Conservation (phyloP, 768 basidiomycete genomes). For the Naematelia aurantialba region DNA sequence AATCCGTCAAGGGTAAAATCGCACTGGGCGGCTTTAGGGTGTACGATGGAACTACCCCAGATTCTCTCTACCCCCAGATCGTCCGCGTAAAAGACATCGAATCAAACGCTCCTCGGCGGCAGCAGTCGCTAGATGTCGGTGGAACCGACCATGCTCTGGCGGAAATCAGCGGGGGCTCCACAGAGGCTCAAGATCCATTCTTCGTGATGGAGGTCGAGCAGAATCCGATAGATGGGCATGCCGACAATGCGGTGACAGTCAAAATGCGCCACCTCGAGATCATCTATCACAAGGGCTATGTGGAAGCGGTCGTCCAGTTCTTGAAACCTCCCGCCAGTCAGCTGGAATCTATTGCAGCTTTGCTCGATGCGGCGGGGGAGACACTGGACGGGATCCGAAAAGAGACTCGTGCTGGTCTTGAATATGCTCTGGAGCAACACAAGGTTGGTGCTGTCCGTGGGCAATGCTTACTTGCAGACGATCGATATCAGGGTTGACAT, state of each 20-base stretch:
- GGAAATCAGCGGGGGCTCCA: constrained; percentile 40
- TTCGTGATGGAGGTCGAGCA: constrained; percentile 88
- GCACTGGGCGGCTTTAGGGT: constrained; percentile 82
- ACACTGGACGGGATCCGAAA: constrained; percentile 89
- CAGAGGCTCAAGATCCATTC: constrained; percentile 58
- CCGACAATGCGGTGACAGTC: constrained; percentile 83
- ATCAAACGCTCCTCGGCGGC: constrained; percentile 16
- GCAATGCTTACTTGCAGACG: constrained; percentile 53
- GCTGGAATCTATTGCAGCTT: constrained; percentile 87
- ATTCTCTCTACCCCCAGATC: constrained; percentile 81
- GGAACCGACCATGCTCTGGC: constrained; percentile 20
- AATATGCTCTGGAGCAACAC: constrained; percentile 86
- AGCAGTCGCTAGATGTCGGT: constrained; percentile 32
- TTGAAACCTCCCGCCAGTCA: constrained; percentile 92
- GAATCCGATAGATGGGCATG: constrained; percentile 83
- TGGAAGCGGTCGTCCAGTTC: constrained; percentile 86
- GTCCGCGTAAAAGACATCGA: constrained; percentile 69
- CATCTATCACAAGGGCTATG: constrained; percentile 88
- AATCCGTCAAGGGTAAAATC: constrained; percentile 78
- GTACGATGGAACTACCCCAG: constrained; percentile 80
- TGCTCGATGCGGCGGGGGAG: constrained; percentile 84
- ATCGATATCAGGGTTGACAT: constrained; percentile 94
- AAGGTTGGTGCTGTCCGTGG: constrained; percentile 52
- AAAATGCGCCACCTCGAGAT: constrained; percentile 94
- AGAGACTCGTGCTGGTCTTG: constrained; percentile 88